Evolutionary conservation across 2,329 filamentous ascomycete genomes (phyloP).

Genomic region (Aspergillus sp.): DNA sequence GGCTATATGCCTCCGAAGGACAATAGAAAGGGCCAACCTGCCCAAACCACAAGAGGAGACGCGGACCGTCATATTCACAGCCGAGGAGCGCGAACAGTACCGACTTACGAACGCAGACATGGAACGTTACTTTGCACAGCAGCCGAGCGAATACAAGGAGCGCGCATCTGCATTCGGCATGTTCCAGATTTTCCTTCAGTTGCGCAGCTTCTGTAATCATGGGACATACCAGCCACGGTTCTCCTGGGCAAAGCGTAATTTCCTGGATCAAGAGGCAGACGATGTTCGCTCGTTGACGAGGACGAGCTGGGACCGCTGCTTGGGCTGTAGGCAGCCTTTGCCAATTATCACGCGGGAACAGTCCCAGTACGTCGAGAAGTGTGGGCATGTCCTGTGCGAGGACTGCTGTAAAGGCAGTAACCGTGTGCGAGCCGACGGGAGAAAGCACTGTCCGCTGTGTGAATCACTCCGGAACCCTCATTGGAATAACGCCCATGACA

Average conservation of each 20-base stretch:
- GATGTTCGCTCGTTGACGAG: slow-evolving; percentile 1
- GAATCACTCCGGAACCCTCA: not conserved
- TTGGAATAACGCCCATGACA: not conserved
- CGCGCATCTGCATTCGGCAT: slow-evolving; percentile 36
- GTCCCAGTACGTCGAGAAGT: slow-evolving; percentile 1
- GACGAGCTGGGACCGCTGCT: slow-evolving; percentile 3
- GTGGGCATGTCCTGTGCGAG: slow-evolving; percentile 10
- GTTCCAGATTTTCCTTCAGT: slow-evolving; percentile 39
- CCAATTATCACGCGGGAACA: not conserved
- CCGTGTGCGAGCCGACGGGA: not conserved
- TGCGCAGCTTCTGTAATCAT: slow-evolving; percentile 9
- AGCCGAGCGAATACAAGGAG: not conserved
- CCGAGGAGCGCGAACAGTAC: not conserved
- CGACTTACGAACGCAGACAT: not conserved
- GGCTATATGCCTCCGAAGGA: slow-evolving; percentile 27
- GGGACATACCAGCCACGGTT: slow-evolving; percentile 7
- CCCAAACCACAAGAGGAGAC: slow-evolving; percentile 15
- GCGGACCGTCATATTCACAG: not conserved
- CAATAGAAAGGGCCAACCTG: slow-evolving; percentile 20
- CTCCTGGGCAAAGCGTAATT: slow-evolving; percentile 3
- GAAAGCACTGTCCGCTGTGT: not conserved
- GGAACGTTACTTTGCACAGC: not conserved
- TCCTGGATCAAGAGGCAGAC: slow-evolving; percentile 3
- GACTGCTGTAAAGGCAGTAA: not conserved
- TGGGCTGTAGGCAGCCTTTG: not conserved